Percentiles rank a stretch among this genome's conserved stretches.
Evolutionary conservation across 345 rosid species (phyloP).

Genomic region (Gossypium ekmanianum): DNA sequence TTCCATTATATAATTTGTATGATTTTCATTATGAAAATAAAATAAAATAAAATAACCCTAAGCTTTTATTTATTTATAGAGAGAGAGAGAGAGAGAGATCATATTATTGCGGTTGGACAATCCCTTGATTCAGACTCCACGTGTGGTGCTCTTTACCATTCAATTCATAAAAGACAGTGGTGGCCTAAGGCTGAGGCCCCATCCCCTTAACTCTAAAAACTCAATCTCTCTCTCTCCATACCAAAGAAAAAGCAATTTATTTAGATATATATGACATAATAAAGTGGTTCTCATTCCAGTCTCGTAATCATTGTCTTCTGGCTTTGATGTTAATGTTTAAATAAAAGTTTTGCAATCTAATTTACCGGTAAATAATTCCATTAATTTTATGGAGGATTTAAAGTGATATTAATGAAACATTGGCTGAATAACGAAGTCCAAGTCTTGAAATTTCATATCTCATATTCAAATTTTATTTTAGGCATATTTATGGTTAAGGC

Average conservation of each 20-base stretch:
- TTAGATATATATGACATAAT: background rate
- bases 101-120: slow-evolving; percentile 40
- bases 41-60: background rate
- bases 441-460: no score
- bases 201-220: slow-evolving; percentile 11
- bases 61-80: no score
- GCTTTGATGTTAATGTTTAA: no score
- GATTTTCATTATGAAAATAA: background rate
- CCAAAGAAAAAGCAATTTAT: background rate
- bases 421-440: no score
- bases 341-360: no score
- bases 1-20: background rate
- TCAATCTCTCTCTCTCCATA: slow-evolving; percentile 19
- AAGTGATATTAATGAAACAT: no score
- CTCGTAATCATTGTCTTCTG: slow-evolving; percentile 21
- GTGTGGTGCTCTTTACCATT: slow-evolving; percentile 63
- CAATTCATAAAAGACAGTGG: slow-evolving; percentile 46
- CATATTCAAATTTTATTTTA: no score
- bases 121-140: slow-evolving; percentile 60
- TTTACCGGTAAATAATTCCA: no score
- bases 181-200: slow-evolving; percentile 19
- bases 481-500: no score
- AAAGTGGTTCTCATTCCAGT: slow-evolving; percentile 27
- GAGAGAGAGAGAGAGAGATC: no score
- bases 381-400: no score